Evolutionary conservation across 768 basidiomycete species (phyloP).

Genomic region (Mycena venus): DNA sequence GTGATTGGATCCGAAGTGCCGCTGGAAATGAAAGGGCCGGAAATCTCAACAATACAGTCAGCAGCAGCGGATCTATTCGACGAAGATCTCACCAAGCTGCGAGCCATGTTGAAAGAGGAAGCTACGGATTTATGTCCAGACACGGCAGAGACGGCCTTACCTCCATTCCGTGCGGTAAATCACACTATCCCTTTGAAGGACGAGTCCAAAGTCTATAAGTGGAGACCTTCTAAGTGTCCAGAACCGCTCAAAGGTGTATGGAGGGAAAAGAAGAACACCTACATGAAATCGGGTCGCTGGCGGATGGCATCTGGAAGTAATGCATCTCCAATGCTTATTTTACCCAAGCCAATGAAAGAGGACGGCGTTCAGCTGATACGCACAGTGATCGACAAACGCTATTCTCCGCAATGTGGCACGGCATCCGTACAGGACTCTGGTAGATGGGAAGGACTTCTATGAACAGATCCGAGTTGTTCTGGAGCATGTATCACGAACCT

Average conservation of each 20-base stretch:
- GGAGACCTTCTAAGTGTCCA: slow-evolving; percentile 47
- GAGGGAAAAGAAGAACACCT: slow-evolving; percentile 45
- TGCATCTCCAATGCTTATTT: slow-evolving; percentile 48
- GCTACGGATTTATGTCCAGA: background rate
- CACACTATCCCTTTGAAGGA: slow-evolving; percentile 50
- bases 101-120: background rate
- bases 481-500: slow-evolving; percentile 29
- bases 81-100: too few relatives aligned
- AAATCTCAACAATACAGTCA: too few relatives aligned
- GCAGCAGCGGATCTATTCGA: too few relatives aligned
- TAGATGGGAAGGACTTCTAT: slow-evolving; percentile 56
- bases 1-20: slow-evolving; percentile 19
- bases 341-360: slow-evolving; percentile 38
- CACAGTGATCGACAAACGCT: slow-evolving; percentile 41
- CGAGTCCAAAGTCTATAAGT: slow-evolving; percentile 39
- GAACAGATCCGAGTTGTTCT: slow-evolving; percentile 53
- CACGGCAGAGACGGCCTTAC: background rate
- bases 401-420: slow-evolving; percentile 42
- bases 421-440: slow-evolving; percentile 37
- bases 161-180: slow-evolving; percentile 41
- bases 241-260: slow-evolving; percentile 42
- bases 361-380: slow-evolving; percentile 33
- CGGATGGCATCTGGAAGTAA: slow-evolving; percentile 37
- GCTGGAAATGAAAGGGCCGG: background rate
- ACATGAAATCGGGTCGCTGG: slow-evolving; percentile 46